Evolutionary conservation across 495 filamentous ascomycete genomes (phyloP).

Genomic region (Evansstolkia leycettana): DNA sequence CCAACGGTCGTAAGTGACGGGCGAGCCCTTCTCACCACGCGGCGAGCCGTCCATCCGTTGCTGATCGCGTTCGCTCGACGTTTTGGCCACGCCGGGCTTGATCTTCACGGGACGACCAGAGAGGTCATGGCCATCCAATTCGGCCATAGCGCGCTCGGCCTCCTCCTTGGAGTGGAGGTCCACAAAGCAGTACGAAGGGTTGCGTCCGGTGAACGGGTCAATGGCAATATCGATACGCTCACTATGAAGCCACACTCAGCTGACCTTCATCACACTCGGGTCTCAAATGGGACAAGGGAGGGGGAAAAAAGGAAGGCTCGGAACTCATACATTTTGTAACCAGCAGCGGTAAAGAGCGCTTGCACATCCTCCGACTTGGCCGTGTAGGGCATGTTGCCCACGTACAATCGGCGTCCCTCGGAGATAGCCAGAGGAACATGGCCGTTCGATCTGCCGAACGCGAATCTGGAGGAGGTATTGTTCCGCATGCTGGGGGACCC

Average conservation of each 20-base stretch:
- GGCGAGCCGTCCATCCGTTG: slow-evolving; percentile 10
- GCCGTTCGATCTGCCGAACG: slow-evolving; percentile 23
- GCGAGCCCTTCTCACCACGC: slow-evolving; percentile 9
- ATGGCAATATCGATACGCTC: slow-evolving; percentile 54
- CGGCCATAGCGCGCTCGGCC: slow-evolving; percentile 42
- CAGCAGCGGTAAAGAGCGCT: slow-evolving; percentile 36
- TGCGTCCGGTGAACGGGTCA: slow-evolving; percentile 53
- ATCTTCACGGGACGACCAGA: slow-evolving; percentile 47
- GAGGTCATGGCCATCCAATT: slow-evolving; percentile 39
- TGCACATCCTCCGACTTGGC: slow-evolving; percentile 50
- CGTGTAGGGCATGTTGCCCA: slow-evolving; percentile 57
- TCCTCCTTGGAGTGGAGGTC: slow-evolving; percentile 44
- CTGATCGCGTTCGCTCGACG: slow-evolving; percentile 17
- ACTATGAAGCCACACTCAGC: slow-evolving; percentile 26
- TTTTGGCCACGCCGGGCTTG: slow-evolving; percentile 43
- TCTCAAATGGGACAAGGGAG: no score
- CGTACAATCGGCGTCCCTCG: slow-evolving; percentile 41
- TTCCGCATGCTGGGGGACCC: slow-evolving; percentile 19
- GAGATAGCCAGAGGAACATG: slow-evolving; percentile 29
- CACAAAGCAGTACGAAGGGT: slow-evolving; percentile 63
- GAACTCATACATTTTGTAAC: slow-evolving; percentile 32
- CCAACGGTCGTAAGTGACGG: slow-evolving; percentile 25
- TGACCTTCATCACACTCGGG: background rate
- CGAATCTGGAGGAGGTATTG: slow-evolving; percentile 25
- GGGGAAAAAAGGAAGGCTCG: no score